These are phyloP conservation scores for Fusarium siculi DNA, from an alignment of 2,329 filamentous ascomycete genomes.

Conservation along the genomic window DNA sequence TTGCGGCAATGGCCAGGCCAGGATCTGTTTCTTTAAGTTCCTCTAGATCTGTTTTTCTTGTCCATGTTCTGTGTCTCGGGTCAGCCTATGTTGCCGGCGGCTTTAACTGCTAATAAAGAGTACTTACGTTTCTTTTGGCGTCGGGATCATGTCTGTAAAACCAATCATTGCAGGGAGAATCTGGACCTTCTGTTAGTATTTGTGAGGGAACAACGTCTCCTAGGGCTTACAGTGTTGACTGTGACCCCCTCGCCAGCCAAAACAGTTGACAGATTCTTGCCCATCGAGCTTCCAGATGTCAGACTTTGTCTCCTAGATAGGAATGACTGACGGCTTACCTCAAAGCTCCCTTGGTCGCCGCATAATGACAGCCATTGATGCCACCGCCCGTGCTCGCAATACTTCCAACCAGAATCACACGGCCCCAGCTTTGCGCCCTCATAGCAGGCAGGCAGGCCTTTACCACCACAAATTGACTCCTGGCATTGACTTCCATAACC, in stretches of 20 bases:
- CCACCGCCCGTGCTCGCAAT: constrained; percentile 49
- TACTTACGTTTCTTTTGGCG: constrained; percentile 45
- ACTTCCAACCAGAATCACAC: constrained; percentile 49
- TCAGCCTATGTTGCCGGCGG: too few species aligned
- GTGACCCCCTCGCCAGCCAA: constrained; percentile 49
- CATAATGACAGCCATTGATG: constrained; percentile 51
- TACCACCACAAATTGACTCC: constrained; percentile 50
- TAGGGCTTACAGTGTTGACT: constrained; percentile 46
- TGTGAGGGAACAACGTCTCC: rapidly evolving
- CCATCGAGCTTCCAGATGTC: constrained; percentile 45
- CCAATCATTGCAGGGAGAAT: constrained; percentile 51
- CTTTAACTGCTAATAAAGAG: too few species aligned
- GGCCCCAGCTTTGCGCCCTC: constrained; percentile 47
- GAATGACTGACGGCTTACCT: constrained; percentile 13
- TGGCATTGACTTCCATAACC: constrained; percentile 49
- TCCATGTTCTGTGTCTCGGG: constrained; percentile 44
- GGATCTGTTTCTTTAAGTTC: constrained; percentile 46
- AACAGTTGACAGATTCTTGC: constrained; percentile 47
- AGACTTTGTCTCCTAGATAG: too few species aligned
- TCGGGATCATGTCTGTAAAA: constrained; percentile 50
- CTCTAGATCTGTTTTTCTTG: constrained; percentile 46
- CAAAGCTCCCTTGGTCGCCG: constrained; percentile 48
- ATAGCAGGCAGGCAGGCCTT: constrained; percentile 48
- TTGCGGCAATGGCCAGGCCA: constrained; percentile 49
- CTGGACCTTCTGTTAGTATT: not conserved